These are phyloP conservation scores for Lotmaria passim DNA, from an alignment of 208 protist species.

Conservation along the genomic window DNA sequence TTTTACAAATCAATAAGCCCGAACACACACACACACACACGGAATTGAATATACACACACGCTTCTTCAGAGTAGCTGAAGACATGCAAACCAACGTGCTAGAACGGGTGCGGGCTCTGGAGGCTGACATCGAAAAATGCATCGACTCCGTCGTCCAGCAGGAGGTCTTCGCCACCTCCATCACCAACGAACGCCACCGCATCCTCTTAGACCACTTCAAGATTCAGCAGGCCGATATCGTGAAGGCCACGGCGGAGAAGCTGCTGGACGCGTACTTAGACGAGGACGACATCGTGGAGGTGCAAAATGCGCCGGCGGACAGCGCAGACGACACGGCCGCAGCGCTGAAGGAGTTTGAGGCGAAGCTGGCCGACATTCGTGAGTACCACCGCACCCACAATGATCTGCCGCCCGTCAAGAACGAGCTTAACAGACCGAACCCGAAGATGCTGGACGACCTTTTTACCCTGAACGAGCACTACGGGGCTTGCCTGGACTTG, in stretches of 20 bases:
- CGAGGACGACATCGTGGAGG: conserved; percentile 82
- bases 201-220: conserved; percentile 84
- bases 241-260: conserved; percentile 67
- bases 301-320: conserved; percentile 56
- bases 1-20: not conserved
- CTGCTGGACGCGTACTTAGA: conserved; percentile 86
- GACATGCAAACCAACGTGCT: conserved; percentile 69
- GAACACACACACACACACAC: too few relatives aligned
- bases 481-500: conserved; percentile 77
- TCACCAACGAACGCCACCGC: conserved; percentile 74
- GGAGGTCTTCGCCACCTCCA: conserved; percentile 47
- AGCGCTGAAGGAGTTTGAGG: conserved; percentile 78
- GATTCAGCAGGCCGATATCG: conserved; percentile 53
- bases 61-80: too few relatives aligned
- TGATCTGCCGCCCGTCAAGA: conserved; percentile 62
- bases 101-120: conserved; percentile 77
- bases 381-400: conserved; percentile 84
- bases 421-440: conserved; percentile 57
- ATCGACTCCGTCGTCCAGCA: conserved; percentile 88
- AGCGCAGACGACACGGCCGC: conserved; percentile 50
- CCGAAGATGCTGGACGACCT: conserved; percentile 54
- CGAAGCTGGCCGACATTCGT: conserved; percentile 75
- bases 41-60: too few relatives aligned
- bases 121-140: conserved; percentile 82
- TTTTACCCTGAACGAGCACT: conserved; percentile 66